These are phyloP conservation scores for Lentinula aciculospora DNA, from an alignment of 768 basidiomycete genomes.

Conservation along the genomic window DNA sequence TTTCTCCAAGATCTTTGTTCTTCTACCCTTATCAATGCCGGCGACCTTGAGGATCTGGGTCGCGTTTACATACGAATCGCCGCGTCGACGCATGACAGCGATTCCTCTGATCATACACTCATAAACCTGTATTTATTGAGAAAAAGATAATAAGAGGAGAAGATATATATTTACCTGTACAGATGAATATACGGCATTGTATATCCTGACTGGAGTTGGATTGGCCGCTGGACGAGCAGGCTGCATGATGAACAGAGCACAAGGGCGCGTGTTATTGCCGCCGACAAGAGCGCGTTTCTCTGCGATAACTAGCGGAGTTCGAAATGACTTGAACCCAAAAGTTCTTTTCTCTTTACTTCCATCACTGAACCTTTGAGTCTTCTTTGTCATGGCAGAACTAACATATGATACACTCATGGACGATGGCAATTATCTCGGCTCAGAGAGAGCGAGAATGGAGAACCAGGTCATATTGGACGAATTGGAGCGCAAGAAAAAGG, in stretches of 20 bases:
- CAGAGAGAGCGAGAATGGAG: slow-evolving; percentile 71
- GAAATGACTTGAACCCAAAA: neutral
- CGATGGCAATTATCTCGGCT: slow-evolving; percentile 70
- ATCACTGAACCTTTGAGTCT: neutral
- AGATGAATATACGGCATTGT: slow-evolving; percentile 90
- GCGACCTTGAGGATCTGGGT: slow-evolving; percentile 99
- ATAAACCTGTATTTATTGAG: slow-evolving; percentile 65
- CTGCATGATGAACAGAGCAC: slow-evolving; percentile 1
- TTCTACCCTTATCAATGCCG: slow-evolving; percentile 92
- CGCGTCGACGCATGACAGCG: slow-evolving; percentile 94
- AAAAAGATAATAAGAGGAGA: slow-evolving; percentile 4
- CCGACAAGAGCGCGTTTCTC: neutral
- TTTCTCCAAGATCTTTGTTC: slow-evolving; percentile 96
- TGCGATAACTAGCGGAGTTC: neutral
- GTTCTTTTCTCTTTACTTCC: neutral
- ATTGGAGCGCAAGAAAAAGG: slow-evolving; percentile 96
- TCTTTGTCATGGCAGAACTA: slow-evolving; percentile 58
- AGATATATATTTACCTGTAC: slow-evolving; percentile 63
- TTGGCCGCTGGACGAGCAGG: slow-evolving; percentile 21
- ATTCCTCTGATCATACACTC: slow-evolving; percentile 98
- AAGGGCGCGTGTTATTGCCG: slow-evolving; percentile 3
- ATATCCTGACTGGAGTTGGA: slow-evolving; percentile 71
- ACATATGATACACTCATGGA: slow-evolving; percentile 73
- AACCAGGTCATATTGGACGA: slow-evolving; percentile 89
- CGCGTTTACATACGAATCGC: slow-evolving; percentile 95